Base-by-base conservation (phyloP, 345 rosid genomes). In the Garcia nutans region DNA sequence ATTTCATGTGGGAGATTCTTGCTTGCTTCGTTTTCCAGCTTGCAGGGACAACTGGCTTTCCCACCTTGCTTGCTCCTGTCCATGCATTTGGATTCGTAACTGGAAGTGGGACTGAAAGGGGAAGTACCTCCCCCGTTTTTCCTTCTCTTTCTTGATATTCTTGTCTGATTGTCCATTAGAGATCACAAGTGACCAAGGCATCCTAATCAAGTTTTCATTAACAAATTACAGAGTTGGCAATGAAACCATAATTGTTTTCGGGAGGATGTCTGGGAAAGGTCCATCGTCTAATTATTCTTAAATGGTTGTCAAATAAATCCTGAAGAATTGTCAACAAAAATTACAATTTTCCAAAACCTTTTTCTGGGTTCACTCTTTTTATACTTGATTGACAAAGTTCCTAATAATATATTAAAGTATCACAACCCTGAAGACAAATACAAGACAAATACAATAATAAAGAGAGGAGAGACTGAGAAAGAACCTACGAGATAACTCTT, bases 401-500 rank as follows among this genome's bases (percentile, higher is more conserved):
- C 12, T 61, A 2, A 45, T 33, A 58, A 60, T 55, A 37, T 37
- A 37, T 37, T 16, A 52, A 49, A 5, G 20, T 59, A 68, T 22
- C 61, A 63, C 13, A 65, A 68, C 17, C 10, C 41, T 9, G 45
- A 71, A 72, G 61, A 54, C 33, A 77, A 74, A 20, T 33, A 66
- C 41, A 76, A 61, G 31, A 73, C 12, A 63, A 67, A 47, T 37
- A 70, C 16, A 41, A 73, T 24, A 5, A 77, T 49, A 56, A 54
- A 78, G 68, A 79, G 55, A 59, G 49, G 78, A 37, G 72, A 62
- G 57, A 68, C 59, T 74, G 78, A 76, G 79, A 72, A 72, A 84
- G 88, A 79, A 87, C 93, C 67, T 65, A 94, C 99, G 99, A 94
- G 87, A 94, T 94, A 82, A 94, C 97, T 82, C 96, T 86, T 81